phyloP scores from a whole-genome alignment of 306 rosid species.

The Alnus glutinosa region DNA sequence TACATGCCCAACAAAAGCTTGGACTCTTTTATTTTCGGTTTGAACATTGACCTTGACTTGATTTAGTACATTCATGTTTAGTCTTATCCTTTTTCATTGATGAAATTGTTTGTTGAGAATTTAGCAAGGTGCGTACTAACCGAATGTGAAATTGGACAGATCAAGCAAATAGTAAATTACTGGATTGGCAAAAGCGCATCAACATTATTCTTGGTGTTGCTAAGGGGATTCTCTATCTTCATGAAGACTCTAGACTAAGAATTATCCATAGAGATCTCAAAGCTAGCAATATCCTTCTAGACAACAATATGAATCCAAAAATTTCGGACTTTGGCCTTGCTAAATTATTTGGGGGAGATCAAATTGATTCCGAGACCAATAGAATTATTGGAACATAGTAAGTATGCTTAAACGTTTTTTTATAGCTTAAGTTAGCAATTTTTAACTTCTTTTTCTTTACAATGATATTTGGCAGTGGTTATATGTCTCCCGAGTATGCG shows the following conservation, averaged over 20 bases:
- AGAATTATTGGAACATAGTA: constrained; percentile 60
- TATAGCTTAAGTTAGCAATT: not conserved
- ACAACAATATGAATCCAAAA: constrained; percentile 52
- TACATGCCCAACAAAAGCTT: constrained; percentile 46
- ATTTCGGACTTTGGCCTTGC: constrained; percentile 68
- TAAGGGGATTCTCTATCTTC: constrained; percentile 32
- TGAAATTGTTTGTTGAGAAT: not conserved
- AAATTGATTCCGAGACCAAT: constrained; percentile 37
- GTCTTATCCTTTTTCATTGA: not conserved
- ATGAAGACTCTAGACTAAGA: constrained; percentile 36
- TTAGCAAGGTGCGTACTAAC: not conserved
- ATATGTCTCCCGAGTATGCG: constrained; percentile 55
- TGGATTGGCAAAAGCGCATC: constrained; percentile 30
- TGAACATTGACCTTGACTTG: not conserved
- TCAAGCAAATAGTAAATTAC: not conserved
- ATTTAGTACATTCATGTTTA: not conserved
- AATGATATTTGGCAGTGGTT: constrained; percentile 37
- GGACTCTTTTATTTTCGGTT: constrained; percentile 47
- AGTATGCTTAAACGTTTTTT: not conserved
- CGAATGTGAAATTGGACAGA: constrained; percentile 9
- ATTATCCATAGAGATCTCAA: constrained; percentile 51
- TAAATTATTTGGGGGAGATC: constrained; percentile 49
- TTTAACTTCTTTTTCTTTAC: not conserved
- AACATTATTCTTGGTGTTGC: constrained; percentile 30
- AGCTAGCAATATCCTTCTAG: constrained; percentile 53